Evolutionary conservation across 108 stramenopile species (phyloP).

Genomic region (Cyclotella choctawhatcheeana): DNA sequence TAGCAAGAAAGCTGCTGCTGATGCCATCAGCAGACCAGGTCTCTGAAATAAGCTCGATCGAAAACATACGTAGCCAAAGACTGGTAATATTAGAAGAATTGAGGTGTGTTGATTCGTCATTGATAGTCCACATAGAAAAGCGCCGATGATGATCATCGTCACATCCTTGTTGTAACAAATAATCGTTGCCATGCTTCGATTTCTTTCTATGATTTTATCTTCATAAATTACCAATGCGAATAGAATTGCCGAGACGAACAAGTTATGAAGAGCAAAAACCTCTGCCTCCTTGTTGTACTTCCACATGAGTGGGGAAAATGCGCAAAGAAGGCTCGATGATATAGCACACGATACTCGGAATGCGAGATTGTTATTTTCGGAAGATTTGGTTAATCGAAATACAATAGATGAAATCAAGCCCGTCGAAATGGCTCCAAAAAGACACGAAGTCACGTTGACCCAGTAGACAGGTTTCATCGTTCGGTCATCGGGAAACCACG

Average conservation of each 20-base stretch:
- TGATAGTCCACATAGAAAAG: constrained; percentile 69
- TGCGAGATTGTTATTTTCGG: not conserved
- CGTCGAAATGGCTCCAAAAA: constrained; percentile 43
- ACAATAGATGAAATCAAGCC: constrained; percentile 32
- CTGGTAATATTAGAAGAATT: constrained; percentile 60
- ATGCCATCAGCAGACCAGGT: constrained; percentile 20
- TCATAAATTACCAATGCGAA: constrained; percentile 31
- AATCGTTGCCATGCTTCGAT: not conserved
- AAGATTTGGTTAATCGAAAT: constrained; percentile 7
- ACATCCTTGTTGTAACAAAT: not conserved
- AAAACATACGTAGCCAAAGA: constrained; percentile 42
- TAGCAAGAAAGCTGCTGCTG: constrained; percentile 37
- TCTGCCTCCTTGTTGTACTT: constrained; percentile 81
- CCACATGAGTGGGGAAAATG: constrained; percentile 80
- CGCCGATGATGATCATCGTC: constrained; percentile 39
- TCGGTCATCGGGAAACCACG: not conserved
- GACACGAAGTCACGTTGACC: constrained; percentile 39
- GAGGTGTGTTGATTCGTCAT: constrained; percentile 86
- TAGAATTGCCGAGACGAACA: constrained; percentile 56
- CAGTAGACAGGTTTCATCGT: constrained; percentile 24
- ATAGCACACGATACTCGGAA: constrained; percentile 21
- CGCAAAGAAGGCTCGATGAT: constrained; percentile 37
- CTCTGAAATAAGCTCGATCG: constrained; percentile 27
- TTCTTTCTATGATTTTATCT: not conserved
- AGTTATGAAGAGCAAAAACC: constrained; percentile 89